A percentile compares a stretch with the other conserved stretches of the same genome.
These are phyloP conservation scores for Penicillium freii DNA, from an alignment of 2,329 filamentous ascomycete species.

Conservation along the genomic window DNA sequence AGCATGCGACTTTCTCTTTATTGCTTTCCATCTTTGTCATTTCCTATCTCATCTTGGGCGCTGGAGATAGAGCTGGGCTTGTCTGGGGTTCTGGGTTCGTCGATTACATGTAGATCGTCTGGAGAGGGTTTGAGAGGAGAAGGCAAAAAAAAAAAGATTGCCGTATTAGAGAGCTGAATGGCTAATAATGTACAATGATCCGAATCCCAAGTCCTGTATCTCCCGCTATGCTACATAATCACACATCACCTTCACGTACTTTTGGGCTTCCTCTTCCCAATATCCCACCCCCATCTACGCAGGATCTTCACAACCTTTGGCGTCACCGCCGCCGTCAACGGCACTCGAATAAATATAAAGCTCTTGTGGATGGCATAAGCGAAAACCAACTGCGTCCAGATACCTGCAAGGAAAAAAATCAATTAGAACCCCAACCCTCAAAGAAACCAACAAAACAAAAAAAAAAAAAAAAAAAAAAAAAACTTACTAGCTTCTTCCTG, in stretches of 20 bases:
- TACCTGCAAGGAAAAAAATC: conserved; percentile 44
- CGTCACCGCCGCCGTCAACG: conserved; percentile 82
- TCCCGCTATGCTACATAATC: conserved; percentile 11
- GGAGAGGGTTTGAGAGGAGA: conserved; percentile 20
- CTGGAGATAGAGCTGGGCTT: conserved; percentile 6
- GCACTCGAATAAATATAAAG: conserved; percentile 94
- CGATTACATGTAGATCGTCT: conserved; percentile 11
- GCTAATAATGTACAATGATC: conserved; percentile 36
- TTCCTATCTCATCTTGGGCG: conserved; percentile 5
- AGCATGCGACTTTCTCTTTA: conserved; percentile 3
- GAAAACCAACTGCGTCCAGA: conserved; percentile 83
- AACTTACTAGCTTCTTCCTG: conserved; percentile 71
- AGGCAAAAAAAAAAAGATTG: conserved; percentile 10
- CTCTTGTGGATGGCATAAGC: conserved; percentile 98
- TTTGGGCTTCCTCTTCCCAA: conserved; percentile 69
- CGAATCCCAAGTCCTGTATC: conserved; percentile 4
- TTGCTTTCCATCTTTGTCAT: conserved; percentile 2
- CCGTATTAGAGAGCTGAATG: conserved; percentile 24
- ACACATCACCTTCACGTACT: conserved; percentile 21
- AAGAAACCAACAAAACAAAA: background rate
- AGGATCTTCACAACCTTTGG: conserved; percentile 92
- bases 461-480: too few relatives aligned
- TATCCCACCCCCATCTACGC: conserved; percentile 88
- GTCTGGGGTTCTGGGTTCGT: conserved; percentile 5
- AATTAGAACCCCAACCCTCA: background rate